Conservation (phyloP, 768 basidiomycete species). For the Pisolithus sp. region DNA sequence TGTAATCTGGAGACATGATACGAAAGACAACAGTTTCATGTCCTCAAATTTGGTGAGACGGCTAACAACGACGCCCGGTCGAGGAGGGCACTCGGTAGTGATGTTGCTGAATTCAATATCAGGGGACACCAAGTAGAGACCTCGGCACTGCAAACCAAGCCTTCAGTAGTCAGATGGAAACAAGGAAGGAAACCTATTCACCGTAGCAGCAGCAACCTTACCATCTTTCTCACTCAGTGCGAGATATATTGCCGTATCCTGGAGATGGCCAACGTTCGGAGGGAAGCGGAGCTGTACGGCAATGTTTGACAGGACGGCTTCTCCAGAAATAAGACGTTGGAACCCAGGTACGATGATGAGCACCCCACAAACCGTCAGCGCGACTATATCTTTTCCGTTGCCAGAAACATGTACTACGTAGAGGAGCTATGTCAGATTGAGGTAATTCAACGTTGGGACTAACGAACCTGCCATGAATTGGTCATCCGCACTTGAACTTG, state of each 20-base stretch:
- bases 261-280: conserved; percentile 1
- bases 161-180: neutral
- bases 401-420: conserved; percentile 37
- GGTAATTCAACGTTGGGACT: neutral
- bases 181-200: conserved; percentile 17
- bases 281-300: conserved; percentile 21
- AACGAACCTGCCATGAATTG: conserved; percentile 25
- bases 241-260: conserved; percentile 38
- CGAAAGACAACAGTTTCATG: conserved; percentile 10
- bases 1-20: conserved; percentile 53
- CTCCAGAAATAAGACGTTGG: conserved; percentile 20
- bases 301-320: conserved; percentile 37
- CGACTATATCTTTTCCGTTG: conserved; percentile 36
- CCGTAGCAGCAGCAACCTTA: conserved; percentile 43
- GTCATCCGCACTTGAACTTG: neutral
- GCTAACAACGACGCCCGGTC: conserved; percentile 24
- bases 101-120: conserved; percentile 17
- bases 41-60: conserved; percentile 13
- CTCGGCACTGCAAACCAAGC: conserved; percentile 4
- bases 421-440: conserved; percentile 1
- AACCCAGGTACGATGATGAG: conserved; percentile 24
- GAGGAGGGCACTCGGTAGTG: conserved; percentile 25
- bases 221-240: conserved; percentile 37
- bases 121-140: conserved; percentile 21
- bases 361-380: conserved; percentile 20